Conservation (phyloP, 495 filamentous ascomycete species). For the Tuber aestivum region DNA sequence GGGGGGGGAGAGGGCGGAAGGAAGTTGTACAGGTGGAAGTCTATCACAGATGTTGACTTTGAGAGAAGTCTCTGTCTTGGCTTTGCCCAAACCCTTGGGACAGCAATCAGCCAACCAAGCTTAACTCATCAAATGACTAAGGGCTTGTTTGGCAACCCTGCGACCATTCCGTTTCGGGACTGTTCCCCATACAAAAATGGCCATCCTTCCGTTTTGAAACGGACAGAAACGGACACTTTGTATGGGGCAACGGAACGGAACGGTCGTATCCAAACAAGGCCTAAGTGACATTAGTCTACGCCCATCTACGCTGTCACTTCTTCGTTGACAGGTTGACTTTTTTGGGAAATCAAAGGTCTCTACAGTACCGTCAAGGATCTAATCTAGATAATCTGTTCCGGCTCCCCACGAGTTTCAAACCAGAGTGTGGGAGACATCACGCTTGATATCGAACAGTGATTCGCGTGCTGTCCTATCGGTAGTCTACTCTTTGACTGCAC, state of each 20-base stretch:
- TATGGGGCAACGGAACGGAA: too few relatives aligned
- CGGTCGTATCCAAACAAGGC: too few relatives aligned
- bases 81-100: background rate
- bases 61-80: background rate
- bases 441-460: background rate
- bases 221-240: too few relatives aligned
- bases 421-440: background rate
- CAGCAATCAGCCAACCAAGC: background rate
- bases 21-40: background rate
- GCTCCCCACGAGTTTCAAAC: background rate
- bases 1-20: background rate
- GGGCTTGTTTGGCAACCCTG: too few relatives aligned
- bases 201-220: too few relatives aligned
- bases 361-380: background rate
- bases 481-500: background rate
- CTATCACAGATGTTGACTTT: background rate
- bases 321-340: background rate
- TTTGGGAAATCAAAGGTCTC: background rate
- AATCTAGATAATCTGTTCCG: background rate
- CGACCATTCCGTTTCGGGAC: too few relatives aligned
- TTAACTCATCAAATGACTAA: background rate
- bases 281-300: too few relatives aligned
- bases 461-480: background rate
- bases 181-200: too few relatives aligned
- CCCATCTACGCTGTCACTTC: too few relatives aligned